A percentile compares a stretch with the other conserved stretches of the same genome.
phyloP scores from a whole-genome alignment of 2,329 filamentous ascomycete genomes.

The Fusarium sp. region DNA sequence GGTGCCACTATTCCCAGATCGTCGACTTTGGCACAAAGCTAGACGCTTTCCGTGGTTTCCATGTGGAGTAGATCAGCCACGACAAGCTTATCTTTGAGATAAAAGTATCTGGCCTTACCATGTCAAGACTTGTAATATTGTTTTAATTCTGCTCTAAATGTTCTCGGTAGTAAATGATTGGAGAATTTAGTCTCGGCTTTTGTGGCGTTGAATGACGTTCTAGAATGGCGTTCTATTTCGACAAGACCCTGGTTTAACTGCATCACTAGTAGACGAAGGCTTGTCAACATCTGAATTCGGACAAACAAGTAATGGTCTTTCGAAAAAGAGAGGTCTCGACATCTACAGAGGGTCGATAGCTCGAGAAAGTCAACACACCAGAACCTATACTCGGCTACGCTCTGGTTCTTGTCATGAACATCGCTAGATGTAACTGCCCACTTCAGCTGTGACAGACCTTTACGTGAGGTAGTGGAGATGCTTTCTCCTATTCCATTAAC shows the following conservation, averaged over 20 bases:
- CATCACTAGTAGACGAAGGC: too few relatives aligned
- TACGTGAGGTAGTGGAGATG: too few relatives aligned
- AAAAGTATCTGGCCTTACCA: neutral
- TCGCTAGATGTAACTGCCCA: neutral
- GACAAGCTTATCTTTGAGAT: neutral
- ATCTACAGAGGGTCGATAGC: neutral
- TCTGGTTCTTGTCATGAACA: neutral
- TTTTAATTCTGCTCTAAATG: neutral
- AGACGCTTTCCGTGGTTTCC: conserved; percentile 9
- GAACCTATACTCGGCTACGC: too few relatives aligned
- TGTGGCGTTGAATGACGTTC: neutral
- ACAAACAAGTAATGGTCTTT: neutral
- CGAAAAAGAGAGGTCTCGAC: neutral
- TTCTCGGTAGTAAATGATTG: neutral
- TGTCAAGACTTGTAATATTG: neutral
- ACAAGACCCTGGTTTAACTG: neutral
- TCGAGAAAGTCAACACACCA: neutral
- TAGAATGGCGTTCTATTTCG: neutral
- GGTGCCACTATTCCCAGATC: conserved; percentile 22
- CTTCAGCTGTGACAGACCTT: too few relatives aligned
- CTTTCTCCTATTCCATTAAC: too few relatives aligned
- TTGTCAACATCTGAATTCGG: neutral
- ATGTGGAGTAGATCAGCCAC: neutral
- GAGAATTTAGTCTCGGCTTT: neutral
- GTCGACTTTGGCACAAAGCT: neutral